These are phyloP conservation scores for Scedosporium aurantiacum DNA, from an alignment of 2,329 filamentous ascomycete genomes.

Conservation along the genomic window DNA sequence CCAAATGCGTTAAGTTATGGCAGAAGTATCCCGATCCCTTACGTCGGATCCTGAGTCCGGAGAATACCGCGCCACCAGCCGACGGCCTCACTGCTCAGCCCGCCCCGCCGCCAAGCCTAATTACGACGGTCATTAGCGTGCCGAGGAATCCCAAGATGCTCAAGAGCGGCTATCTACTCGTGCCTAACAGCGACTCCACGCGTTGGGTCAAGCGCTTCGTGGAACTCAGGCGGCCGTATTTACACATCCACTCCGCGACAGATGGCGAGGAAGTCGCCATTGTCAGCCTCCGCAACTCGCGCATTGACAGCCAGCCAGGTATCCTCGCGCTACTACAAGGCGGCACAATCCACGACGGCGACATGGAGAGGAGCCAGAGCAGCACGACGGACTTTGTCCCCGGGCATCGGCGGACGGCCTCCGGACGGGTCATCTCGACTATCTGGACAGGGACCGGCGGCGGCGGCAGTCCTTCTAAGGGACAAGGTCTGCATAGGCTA, in stretches of 20 bases:
- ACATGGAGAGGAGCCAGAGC: slow-evolving; percentile 18
- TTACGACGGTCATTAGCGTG: slow-evolving; percentile 66
- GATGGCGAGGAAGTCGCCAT: slow-evolving; percentile 86
- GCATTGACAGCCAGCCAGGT: slow-evolving; percentile 87
- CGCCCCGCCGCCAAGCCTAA: slow-evolving; percentile 49
- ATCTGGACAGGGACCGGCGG: slow-evolving; percentile 40
- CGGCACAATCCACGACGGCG: slow-evolving; percentile 26
- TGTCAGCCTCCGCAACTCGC: slow-evolving; percentile 76
- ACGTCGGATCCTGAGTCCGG: slow-evolving; percentile 42
- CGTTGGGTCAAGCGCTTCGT: slow-evolving; percentile 90
- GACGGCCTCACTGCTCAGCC: slow-evolving; percentile 44
- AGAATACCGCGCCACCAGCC: slow-evolving; percentile 57
- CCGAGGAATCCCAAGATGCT: slow-evolving; percentile 71
- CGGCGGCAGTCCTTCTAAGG: slow-evolving; percentile 14
- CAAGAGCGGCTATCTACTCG: slow-evolving; percentile 80
- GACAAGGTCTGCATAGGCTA: slow-evolving; percentile 38
- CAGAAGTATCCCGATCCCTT: slow-evolving; percentile 45
- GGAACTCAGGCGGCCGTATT: slow-evolving; percentile 80
- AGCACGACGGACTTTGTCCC: slow-evolving; percentile 27
- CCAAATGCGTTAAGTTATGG: slow-evolving; percentile 55
- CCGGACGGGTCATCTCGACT: slow-evolving; percentile 42
- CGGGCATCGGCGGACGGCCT: slow-evolving; percentile 36
- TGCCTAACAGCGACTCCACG: slow-evolving; percentile 68
- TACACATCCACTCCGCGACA: slow-evolving; percentile 76
- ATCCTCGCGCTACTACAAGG: slow-evolving; percentile 65